These are phyloP conservation scores for Fusarium bulbicola DNA, from an alignment of 2,329 filamentous ascomycete genomes.

Conservation along the genomic window DNA sequence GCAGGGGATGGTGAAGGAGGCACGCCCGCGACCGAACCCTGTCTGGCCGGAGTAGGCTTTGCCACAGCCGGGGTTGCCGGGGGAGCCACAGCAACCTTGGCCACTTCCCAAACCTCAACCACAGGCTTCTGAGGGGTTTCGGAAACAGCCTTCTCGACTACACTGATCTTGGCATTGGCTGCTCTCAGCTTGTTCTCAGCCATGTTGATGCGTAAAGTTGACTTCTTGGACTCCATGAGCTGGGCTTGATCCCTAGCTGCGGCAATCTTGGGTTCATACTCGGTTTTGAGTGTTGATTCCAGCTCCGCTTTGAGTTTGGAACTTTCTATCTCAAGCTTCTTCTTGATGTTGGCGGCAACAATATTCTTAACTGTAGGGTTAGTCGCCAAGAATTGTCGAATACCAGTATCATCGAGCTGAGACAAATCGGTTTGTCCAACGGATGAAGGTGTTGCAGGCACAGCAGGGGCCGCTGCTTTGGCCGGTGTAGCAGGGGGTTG, in stretches of 20 bases:
- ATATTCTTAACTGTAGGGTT: slow-evolving; percentile 68
- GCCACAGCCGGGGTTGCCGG: slow-evolving; percentile 36
- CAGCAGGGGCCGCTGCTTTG: slow-evolving; percentile 48
- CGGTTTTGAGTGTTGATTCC: slow-evolving; percentile 57
- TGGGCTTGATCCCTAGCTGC: slow-evolving; percentile 71
- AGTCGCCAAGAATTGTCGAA: slow-evolving; percentile 64
- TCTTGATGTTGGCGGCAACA: slow-evolving; percentile 70
- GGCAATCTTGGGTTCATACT: slow-evolving; percentile 63
- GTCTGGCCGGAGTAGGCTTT: slow-evolving; percentile 39
- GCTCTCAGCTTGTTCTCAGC: slow-evolving; percentile 72
- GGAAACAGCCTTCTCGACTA: slow-evolving; percentile 83
- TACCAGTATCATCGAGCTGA: slow-evolving; percentile 63
- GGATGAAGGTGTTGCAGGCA: slow-evolving; percentile 50
- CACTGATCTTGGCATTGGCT: slow-evolving; percentile 75
- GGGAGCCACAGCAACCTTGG: slow-evolving; percentile 62
- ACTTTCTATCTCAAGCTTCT: slow-evolving; percentile 73
- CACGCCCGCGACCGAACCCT: slow-evolving; percentile 32
- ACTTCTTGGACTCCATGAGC: slow-evolving; percentile 79
- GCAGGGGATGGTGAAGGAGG: slow-evolving; percentile 38
- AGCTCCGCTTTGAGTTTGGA: slow-evolving; percentile 67
- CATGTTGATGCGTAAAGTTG: slow-evolving; percentile 80
- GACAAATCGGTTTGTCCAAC: slow-evolving; percentile 53
- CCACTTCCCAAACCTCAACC: slow-evolving; percentile 85
- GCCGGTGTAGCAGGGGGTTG: slow-evolving; percentile 50
- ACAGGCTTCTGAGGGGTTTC: slow-evolving; percentile 88